Conservation (phyloP, 768 basidiomycete genomes). For the Agrocybe praecox region DNA sequence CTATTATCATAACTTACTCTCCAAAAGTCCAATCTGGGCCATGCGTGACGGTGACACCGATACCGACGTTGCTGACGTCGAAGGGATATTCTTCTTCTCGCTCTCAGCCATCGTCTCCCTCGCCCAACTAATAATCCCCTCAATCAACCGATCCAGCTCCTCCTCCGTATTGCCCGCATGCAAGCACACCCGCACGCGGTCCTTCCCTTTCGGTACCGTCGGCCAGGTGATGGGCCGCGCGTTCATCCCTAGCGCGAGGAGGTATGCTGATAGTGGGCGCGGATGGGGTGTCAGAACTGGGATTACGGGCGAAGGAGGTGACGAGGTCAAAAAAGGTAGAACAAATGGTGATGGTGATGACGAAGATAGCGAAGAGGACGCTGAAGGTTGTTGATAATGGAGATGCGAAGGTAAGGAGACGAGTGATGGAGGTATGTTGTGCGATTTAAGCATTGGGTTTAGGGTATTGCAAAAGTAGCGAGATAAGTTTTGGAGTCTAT, state of each 20-base stretch:
- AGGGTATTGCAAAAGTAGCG: constrained; percentile 38
- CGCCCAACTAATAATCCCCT: constrained; percentile 55
- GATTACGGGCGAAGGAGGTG: constrained; percentile 71
- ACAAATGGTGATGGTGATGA: too few species aligned
- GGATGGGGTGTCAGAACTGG: constrained; percentile 84
- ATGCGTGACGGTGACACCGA: neutral
- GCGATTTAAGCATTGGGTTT: constrained; percentile 27
- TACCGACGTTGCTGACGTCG: too few species aligned
- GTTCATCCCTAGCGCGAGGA: constrained; percentile 56
- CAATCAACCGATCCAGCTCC: constrained; percentile 63
- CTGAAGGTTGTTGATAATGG: constrained; percentile 36
- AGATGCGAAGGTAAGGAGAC: constrained; percentile 40
- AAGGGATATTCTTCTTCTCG: neutral
- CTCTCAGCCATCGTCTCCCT: constrained; percentile 28
- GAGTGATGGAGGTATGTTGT: constrained; percentile 33
- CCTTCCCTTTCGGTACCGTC: constrained; percentile 85
- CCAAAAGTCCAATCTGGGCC: neutral
- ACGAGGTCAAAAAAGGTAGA: neutral
- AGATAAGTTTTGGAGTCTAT: constrained; percentile 47
- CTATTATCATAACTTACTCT: constrained; percentile 17
- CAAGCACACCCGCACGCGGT: constrained; percentile 87
- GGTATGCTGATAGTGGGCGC: constrained; percentile 74
- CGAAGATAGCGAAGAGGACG: constrained; percentile 8
- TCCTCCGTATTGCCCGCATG: constrained; percentile 72
- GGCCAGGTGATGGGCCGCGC: constrained; percentile 84